Conservation (phyloP, 306 rosid species). For the Rosa chinensis region DNA sequence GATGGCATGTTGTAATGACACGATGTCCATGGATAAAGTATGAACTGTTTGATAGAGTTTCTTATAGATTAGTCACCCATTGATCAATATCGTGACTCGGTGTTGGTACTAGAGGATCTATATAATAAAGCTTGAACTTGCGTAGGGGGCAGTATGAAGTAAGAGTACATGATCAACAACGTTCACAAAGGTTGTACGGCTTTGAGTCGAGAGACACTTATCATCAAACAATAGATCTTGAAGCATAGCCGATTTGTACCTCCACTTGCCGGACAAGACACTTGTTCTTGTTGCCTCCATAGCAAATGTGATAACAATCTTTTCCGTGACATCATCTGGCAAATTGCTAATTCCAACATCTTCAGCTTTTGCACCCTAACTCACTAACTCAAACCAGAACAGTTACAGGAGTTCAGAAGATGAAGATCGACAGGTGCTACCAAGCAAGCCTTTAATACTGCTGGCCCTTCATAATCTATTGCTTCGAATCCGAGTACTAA, state of each 20-base stretch:
- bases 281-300: slow-evolving; percentile 60
- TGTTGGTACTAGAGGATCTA: no score
- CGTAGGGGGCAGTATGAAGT: slow-evolving; percentile 45
- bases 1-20: not conserved
- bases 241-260: slow-evolving; percentile 51
- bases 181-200: slow-evolving; percentile 20
- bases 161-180: slow-evolving; percentile 55
- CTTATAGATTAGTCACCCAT: not conserved
- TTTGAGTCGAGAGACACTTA: no score
- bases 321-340: slow-evolving; percentile 44
- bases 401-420: no score
- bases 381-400: no score
- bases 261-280: slow-evolving; percentile 59
- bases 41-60: not conserved
- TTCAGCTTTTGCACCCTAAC: no score
- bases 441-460: no score
- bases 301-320: slow-evolving; percentile 45
- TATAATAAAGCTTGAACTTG: slow-evolving; percentile 34
- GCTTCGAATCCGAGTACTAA: no score
- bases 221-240: slow-evolving; percentile 23
- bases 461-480: no score
- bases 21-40: no score
- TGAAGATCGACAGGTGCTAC: no score
- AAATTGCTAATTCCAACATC: slow-evolving; percentile 6
- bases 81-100: not conserved